phyloP scores from a whole-genome alignment of 2,329 filamentous ascomycete genomes.

The Venturia oleaginea region DNA sequence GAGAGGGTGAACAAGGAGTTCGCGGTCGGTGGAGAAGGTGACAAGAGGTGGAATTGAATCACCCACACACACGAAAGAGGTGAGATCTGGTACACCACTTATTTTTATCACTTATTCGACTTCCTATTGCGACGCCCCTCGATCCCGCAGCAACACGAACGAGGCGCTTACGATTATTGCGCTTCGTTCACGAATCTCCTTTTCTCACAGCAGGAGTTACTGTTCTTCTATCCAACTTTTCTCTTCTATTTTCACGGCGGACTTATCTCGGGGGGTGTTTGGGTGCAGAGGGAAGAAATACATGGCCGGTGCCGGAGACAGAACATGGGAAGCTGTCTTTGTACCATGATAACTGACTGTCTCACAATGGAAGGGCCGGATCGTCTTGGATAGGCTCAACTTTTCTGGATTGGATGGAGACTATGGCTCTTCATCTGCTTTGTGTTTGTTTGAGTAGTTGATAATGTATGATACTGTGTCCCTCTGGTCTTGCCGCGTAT shows the following conservation, averaged over 20 bases:
- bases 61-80: not conserved
- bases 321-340: not conserved
- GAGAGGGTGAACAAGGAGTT: slow-evolving; percentile 57
- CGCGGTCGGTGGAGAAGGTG: not conserved
- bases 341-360: not conserved
- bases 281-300: not conserved
- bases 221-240: not conserved
- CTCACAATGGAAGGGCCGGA: not conserved
- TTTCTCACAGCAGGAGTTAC: not conserved
- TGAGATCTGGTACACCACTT: not conserved
- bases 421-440: not conserved
- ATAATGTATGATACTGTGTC: slow-evolving; percentile 12
- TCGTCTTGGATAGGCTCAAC: not conserved
- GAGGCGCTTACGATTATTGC: not conserved
- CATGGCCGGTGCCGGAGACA: not conserved
- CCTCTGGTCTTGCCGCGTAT: slow-evolving; percentile 2
- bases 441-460: slow-evolving; percentile 4
- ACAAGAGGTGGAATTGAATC: slow-evolving; percentile 3
- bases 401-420: not conserved
- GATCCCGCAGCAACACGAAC: not conserved
- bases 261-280: not conserved
- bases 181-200: slow-evolving; percentile 1
- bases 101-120: not conserved
- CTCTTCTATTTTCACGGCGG: not conserved
- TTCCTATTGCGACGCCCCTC: not conserved